These are phyloP conservation scores for Rhizopus sp. DNA, from an alignment of 371 early-diverging fungal species.

Conservation along the genomic window DNA sequence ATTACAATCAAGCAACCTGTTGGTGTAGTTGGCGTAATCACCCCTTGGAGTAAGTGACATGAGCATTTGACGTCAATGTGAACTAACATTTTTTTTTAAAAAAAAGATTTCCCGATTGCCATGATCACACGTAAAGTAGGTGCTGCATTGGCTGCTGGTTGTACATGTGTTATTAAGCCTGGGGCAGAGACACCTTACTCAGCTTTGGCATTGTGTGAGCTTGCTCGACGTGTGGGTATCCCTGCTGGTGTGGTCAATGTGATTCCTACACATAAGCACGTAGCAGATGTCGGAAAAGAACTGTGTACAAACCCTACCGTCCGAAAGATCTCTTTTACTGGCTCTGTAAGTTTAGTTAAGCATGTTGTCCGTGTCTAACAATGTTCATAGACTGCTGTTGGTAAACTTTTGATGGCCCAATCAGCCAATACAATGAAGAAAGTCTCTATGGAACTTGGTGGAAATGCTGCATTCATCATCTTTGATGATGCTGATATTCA, in stretches of 20 bases:
- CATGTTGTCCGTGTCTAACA: background rate
- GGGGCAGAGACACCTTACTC: conserved; percentile 83
- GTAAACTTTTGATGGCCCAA: conserved; percentile 75
- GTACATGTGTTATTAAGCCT: conserved; percentile 80
- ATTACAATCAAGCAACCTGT: conserved; percentile 81
- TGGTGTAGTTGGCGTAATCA: conserved; percentile 85
- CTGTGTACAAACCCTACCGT: conserved; percentile 67
- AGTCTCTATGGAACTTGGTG: conserved; percentile 80
- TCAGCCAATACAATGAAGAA: conserved; percentile 76
- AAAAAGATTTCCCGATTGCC: conserved; percentile 86
- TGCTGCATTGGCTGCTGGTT: conserved; percentile 80
- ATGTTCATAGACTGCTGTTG: conserved; percentile 60
- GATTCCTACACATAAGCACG: conserved; percentile 65
- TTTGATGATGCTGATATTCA: conserved; percentile 82
- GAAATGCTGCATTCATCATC: conserved; percentile 90
- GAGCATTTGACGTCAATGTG: background rate
- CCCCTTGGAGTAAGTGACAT: conserved; percentile 83
- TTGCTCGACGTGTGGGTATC: conserved; percentile 81
- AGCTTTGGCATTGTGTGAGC: conserved; percentile 74
- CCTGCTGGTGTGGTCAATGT: conserved; percentile 89
- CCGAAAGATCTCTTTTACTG: conserved; percentile 82
- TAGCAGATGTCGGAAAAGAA: conserved; percentile 69
- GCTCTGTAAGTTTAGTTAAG: conserved; percentile 56
- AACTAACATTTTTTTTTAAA: background rate
- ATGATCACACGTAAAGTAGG: conserved; percentile 90